Base-by-base conservation (phyloP, 768 basidiomycete species). In the Collybiopsis confluens region DNA sequence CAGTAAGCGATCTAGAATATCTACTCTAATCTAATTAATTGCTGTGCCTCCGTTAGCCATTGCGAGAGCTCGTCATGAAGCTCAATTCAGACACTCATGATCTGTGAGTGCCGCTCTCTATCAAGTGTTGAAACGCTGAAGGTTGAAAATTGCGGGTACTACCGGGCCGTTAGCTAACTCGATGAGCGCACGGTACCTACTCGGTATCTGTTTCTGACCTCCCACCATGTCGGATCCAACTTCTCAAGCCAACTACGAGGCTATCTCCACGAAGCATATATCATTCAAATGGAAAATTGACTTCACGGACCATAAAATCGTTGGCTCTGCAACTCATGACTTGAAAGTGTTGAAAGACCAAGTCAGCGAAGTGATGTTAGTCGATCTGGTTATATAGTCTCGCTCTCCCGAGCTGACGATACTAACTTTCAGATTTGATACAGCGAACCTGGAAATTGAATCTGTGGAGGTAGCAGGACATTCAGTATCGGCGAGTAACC, bases 231-330 rank as follows among this genome's bases (percentile, higher is more conserved):
- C 50, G 23, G 88, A 91, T 63, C 85, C 84, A 18, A 83, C 90
- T 0, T 86, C 88, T 0, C 88, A 92, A 62, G 80, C 91, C 21
- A 97, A 97, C 71, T 92, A 90, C 67, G 66, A 70, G 4, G 70
- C 85, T 44, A 77, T 94, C 58, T 67, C 73, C 2, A 84, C 88
- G 1, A 75, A 80, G 35, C 82, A 91, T 64, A 70, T 93, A 15
- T 69, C 78, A 20, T 81, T 97, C 47, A 78, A 88, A 58, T 96
- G 92, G 93, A 70, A 61, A 0, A 70, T 97, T 58, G 85, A 97
- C 69, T 97, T 92, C 65, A 61, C 73, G 0, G 64, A 73, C 2
- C 68, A 85, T 60, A 69, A 76, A 47, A 73, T 96, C 56, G 65
- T 69, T 27, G 94, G 95, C 0, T 76, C 78, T 18, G 90, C 77